Percentiles rank a stretch among this genome's conserved stretches.
Conservation (phyloP, 495 filamentous ascomycete genomes). For the Lasiosphaeris hirsuta region DNA sequence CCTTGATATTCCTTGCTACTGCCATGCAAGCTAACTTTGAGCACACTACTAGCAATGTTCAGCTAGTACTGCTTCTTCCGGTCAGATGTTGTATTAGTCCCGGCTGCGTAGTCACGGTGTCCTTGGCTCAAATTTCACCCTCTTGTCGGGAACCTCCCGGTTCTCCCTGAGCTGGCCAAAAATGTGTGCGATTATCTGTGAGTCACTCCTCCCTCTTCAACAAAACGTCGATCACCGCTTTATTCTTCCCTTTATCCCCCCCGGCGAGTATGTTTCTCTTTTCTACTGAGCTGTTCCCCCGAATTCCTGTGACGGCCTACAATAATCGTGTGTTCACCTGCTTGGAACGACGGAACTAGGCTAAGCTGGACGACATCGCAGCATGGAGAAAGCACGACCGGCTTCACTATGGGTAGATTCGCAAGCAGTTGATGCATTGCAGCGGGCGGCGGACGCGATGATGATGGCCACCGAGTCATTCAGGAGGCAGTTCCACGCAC, state of each 20-base stretch:
- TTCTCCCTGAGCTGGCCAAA: no score
- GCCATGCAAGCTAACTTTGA: no score
- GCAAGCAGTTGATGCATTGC: slow-evolving; percentile 17
- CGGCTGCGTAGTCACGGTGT: no score
- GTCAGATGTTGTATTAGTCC: no score
- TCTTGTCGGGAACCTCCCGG: no score
- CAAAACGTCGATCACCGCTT: no score
- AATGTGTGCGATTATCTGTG: no score
- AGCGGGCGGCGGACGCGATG: slow-evolving; percentile 23
- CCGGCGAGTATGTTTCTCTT: neutral
- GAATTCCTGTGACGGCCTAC: neutral
- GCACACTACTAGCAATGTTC: no score
- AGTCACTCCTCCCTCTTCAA: no score
- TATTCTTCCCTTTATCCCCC: neutral
- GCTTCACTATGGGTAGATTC: neutral
- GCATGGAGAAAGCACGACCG: slow-evolving; percentile 6
- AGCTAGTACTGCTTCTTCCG: no score
- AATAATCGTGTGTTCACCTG: neutral
- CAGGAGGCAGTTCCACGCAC: slow-evolving; percentile 11
- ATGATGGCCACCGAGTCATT: slow-evolving; percentile 20
- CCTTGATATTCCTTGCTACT: no score
- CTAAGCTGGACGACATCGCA: neutral
- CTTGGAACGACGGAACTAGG: neutral
- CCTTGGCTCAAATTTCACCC: no score
- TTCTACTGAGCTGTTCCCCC: neutral